These are phyloP conservation scores for Spencermartinsiella ligniputridi DNA, from an alignment of 1,139 yeast species.

Conservation along the genomic window DNA sequence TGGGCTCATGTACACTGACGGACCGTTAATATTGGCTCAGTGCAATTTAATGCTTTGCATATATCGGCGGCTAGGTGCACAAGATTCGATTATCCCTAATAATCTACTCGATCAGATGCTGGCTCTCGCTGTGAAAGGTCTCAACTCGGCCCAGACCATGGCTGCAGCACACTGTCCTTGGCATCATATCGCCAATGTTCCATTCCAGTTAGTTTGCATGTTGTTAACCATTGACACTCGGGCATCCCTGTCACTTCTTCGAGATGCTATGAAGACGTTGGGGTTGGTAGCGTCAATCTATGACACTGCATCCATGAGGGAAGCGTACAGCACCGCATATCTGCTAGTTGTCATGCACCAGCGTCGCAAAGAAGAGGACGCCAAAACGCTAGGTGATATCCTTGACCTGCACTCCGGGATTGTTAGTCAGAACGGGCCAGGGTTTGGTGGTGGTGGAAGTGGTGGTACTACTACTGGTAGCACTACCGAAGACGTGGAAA, in stretches of 20 bases:
- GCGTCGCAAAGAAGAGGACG: conserved; percentile 1
- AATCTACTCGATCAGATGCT: not conserved
- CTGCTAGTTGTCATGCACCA: not conserved
- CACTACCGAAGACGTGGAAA: too few species aligned
- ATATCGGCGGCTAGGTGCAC: conserved; percentile 2
- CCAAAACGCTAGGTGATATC: not conserved
- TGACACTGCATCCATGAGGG: conserved; percentile 1
- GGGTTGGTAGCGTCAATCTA: not conserved
- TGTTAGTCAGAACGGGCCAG: not conserved
- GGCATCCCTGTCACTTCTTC: conserved; percentile 2
- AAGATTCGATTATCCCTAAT: conserved; percentile 1
- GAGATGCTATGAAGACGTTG: conserved; percentile 3
- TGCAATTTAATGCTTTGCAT: conserved; percentile 4
- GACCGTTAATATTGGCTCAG: conserved; percentile 2
- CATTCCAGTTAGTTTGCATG: conserved; percentile 6
- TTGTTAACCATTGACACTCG: conserved; percentile 6
- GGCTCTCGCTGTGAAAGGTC: not conserved
- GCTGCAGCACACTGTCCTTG: conserved; percentile 5
- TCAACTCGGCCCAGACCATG: conserved; percentile 3
- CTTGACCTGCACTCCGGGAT: not conserved
- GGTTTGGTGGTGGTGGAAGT: not conserved
- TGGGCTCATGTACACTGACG: not conserved
- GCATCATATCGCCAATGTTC: conserved; percentile 6
- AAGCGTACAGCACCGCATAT: not conserved
- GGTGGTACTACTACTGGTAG: too few species aligned